Evolutionary conservation across 139 green algal genomes (phyloP).

Genomic region (Asterochloris erici): DNA sequence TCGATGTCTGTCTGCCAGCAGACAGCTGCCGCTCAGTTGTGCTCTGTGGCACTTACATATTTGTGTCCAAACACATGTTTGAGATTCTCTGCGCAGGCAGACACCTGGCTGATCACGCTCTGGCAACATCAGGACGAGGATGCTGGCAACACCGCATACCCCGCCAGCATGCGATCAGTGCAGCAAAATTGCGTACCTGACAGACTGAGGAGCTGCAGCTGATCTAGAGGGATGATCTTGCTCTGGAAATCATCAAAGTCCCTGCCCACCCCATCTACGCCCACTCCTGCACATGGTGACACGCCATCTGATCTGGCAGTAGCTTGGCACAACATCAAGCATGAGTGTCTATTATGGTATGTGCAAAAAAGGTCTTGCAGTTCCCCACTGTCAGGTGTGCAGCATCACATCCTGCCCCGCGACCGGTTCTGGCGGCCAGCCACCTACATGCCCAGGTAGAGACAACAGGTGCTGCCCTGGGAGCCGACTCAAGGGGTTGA

Average conservation of each 20-base stretch:
- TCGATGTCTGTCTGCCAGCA: too few species aligned
- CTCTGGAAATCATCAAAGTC: conserved; percentile 34
- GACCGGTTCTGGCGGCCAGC: too few species aligned
- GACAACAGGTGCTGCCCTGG: too few species aligned
- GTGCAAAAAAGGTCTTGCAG: not conserved
- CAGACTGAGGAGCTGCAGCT: not conserved
- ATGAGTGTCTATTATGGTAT: not conserved
- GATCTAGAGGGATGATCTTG: conserved; percentile 35
- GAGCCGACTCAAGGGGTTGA: too few species aligned
- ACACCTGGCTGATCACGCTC: too few species aligned
- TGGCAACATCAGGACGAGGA: too few species aligned
- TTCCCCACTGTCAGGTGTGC: not conserved
- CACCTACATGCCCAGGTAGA: too few species aligned
- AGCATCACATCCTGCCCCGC: too few species aligned
- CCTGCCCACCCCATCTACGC: not conserved
- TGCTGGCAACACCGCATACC: not conserved
- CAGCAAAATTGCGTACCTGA: not conserved
- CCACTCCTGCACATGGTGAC: not conserved
- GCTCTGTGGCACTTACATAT: too few species aligned
- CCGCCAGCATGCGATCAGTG: not conserved
- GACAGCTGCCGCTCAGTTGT: too few species aligned
- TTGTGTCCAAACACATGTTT: too few species aligned
- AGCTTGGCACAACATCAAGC: not conserved
- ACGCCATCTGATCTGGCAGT: not conserved
- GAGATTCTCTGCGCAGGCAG: too few species aligned